Conservation (phyloP, 2,329 filamentous ascomycete species). For the Dactylellina parvicollis region DNA sequence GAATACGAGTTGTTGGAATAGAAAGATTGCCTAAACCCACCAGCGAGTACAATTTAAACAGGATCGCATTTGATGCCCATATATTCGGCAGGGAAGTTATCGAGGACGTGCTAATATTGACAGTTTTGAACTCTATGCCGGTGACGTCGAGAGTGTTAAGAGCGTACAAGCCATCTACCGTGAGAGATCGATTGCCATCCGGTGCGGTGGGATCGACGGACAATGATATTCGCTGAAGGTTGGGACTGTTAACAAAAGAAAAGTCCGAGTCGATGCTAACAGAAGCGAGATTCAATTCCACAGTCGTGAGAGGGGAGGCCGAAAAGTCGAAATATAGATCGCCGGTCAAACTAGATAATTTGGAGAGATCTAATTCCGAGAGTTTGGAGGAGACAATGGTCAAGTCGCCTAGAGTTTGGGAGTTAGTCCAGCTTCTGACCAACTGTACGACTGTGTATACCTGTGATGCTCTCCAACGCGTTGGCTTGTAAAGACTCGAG, state of each 20-base stretch:
- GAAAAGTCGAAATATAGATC: constrained; percentile 22
- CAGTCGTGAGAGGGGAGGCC: neutral
- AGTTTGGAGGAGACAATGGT: constrained; percentile 18
- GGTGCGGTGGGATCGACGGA: neutral
- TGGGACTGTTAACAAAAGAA: constrained; percentile 5
- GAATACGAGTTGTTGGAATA: neutral
- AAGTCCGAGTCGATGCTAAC: constrained; percentile 7
- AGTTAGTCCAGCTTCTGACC: neutral
- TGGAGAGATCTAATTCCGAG: neutral
- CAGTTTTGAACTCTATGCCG: constrained; percentile 8
- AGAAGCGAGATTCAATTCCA: neutral
- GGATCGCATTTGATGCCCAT: neutral
- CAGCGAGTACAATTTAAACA: constrained; percentile 6
- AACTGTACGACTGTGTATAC: neutral
- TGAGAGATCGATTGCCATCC: constrained; percentile 16
- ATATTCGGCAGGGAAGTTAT: constrained; percentile 18
- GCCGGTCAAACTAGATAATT: constrained; percentile 17
- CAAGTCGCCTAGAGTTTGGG: constrained; percentile 25
- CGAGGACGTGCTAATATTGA: constrained; percentile 13
- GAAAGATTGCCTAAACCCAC: constrained; percentile 8
- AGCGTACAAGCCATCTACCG: constrained; percentile 3
- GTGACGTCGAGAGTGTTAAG: neutral
- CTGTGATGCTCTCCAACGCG: constrained; percentile 12
- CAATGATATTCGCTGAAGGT: constrained; percentile 21
- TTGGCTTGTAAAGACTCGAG: constrained; percentile 6